Evolutionary conservation across 2,329 filamentous ascomycete genomes (phyloP), one percentile per base, ranked within the genome.

Genomic region (Epichloe sibirici): DNA sequence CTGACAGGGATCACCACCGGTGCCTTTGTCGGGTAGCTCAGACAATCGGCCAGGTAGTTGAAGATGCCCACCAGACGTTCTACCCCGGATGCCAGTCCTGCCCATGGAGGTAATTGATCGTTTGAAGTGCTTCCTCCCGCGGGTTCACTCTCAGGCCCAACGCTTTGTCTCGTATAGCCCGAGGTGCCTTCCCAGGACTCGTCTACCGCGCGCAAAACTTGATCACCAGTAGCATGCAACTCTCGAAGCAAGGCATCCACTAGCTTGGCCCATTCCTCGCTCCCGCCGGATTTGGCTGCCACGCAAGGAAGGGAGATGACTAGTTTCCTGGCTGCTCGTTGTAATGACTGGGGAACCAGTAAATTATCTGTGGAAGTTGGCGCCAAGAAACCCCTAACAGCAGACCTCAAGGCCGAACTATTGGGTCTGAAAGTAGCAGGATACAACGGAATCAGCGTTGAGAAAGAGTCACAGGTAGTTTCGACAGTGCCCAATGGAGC

Each of bases 361-460:
- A 64, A 43, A 34, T 61, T 63, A 55, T 78, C 76, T 12, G 76
- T 77, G 31, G 74, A 73, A 4, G 85, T 86, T 2, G 84, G 82
- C 3, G 82, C 82, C 51, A 91, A 66, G 57, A 83, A 80, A 5
- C 69, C 69, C 45, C 77, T 73, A 43, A 84, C 69, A 21, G 85
- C 73, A 12, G 76, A 71, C 52, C 77, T 81, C 44, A 95, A 77
- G 58, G 89, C 85, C 39, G 77, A 74, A 54, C 80, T 76, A 63
- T 85, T 88, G 1, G 88, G 85, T 12, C 91, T 84, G 66, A 95
- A 85, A 35, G 88, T 88, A 6, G 89, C 87, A 34, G 88, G 84
- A 66, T 95, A 90, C 50, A 84, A 77, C n/a, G 86, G 85, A 35
- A 95, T 71, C 37, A 96, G 72, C 45, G 81, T 76, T 35, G 78